A percentile compares a stretch with the other conserved stretches of the same genome.
Conservation (phyloP, 805 yeast genomes). For the Brettanomyces bruxellensis region DNA sequence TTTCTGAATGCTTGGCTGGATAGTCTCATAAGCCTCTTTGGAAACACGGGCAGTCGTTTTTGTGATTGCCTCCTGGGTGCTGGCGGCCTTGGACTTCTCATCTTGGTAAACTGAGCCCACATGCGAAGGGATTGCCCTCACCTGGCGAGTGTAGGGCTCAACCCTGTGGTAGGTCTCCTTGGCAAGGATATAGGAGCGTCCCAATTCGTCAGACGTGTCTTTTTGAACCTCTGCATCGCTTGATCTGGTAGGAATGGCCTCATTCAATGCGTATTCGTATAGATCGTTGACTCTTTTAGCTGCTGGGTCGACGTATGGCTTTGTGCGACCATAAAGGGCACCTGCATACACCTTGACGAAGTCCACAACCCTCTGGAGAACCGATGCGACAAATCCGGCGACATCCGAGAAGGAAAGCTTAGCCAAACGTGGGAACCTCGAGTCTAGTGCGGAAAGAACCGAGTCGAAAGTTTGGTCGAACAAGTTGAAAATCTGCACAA, state of each 20-base stretch:
- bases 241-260: conserved; percentile 18
- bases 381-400: neutral
- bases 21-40: conserved; percentile 24
- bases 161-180: conserved; percentile 21
- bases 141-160: conserved; percentile 18
- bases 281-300: conserved; percentile 22
- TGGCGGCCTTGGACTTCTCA: conserved; percentile 20
- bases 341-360: neutral
- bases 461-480: conserved; percentile 17
- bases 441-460: conserved; percentile 20
- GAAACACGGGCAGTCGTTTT: conserved; percentile 29
- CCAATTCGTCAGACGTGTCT: conserved; percentile 15
- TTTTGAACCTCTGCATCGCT: conserved; percentile 3
- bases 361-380: neutral
- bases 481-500: conserved; percentile 10
- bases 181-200: conserved; percentile 17
- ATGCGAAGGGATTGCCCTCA: conserved; percentile 22
- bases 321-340: neutral
- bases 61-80: conserved; percentile 26
- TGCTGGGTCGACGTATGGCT: conserved; percentile 16
- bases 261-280: conserved; percentile 19
- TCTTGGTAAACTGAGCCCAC: conserved; percentile 22
- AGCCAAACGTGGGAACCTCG: conserved; percentile 21
- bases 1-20: conserved; percentile 24
- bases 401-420: conserved; percentile 13